A percentile compares a stretch with the other conserved stretches of the same genome.
Conservation (phyloP, 2,329 filamentous ascomycete species). For the Macroventuria anomochaeta region DNA sequence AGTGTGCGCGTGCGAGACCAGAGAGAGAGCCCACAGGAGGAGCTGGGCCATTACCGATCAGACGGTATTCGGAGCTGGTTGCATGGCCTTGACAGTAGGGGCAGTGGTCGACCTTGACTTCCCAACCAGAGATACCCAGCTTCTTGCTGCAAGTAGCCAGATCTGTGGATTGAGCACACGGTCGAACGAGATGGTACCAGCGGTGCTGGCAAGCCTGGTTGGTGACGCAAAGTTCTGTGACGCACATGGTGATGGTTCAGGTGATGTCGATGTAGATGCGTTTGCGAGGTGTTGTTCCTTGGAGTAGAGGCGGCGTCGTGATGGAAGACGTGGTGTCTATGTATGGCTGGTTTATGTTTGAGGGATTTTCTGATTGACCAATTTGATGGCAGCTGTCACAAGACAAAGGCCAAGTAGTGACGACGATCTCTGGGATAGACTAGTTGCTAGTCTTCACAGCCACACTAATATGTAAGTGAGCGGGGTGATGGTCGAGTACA, state of each 20-base stretch:
- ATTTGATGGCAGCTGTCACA: conserved; percentile 24
- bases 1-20: conserved; percentile 49
- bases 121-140: conserved; percentile 57
- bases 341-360: conserved; percentile 3
- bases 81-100: conserved; percentile 55
- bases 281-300: conserved; percentile 30
- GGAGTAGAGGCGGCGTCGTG: conserved; percentile 34
- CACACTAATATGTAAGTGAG: conserved; percentile 23
- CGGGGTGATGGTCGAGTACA: conserved; percentile 14
- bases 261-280: conserved; percentile 36
- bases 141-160: conserved; percentile 56
- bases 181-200: conserved; percentile 57
- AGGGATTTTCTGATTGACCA: conserved; percentile 11
- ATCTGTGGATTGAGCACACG: conserved; percentile 53
- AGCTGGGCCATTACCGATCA: conserved; percentile 51
- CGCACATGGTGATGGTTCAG: conserved; percentile 52
- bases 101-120: conserved; percentile 55
- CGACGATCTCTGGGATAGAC: conserved; percentile 29
- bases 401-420: conserved; percentile 26
- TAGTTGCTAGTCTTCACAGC: conserved; percentile 25
- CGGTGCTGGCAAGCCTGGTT: conserved; percentile 56
- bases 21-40: conserved; percentile 48
- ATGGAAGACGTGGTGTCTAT: conserved; percentile 25
- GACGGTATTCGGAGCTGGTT: conserved; percentile 53
- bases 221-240: conserved; percentile 58